phyloP scores from a whole-genome alignment of 2,329 filamentous ascomycete species.

The Huntiella abstrusa region DNA sequence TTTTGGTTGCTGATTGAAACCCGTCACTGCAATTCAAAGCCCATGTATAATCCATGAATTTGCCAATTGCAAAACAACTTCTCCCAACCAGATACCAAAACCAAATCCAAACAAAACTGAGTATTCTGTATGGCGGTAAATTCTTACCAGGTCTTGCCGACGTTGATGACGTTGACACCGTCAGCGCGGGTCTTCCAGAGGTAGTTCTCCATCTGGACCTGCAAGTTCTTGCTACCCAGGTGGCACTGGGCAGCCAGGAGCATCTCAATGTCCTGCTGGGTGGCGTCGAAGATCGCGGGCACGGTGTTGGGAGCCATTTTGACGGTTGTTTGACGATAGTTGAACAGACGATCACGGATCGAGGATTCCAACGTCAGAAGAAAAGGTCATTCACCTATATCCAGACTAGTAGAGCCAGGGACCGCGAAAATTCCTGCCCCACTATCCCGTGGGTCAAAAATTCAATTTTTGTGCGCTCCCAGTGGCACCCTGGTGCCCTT shows the following conservation, averaged over 20 bases:
- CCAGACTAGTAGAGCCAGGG: conserved; percentile 19
- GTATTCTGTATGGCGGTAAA: neutral
- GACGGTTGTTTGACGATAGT: conserved; percentile 27
- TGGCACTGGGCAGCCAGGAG: conserved; percentile 93
- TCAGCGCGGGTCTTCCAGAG: conserved; percentile 99
- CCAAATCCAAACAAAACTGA: neutral
- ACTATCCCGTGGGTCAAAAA: conserved; percentile 1
- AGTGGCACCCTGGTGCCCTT: conserved; percentile 10
- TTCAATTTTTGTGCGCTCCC: conserved; percentile 11
- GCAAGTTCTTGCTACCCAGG: conserved; percentile 96
- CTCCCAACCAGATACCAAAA: no score
- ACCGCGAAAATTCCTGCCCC: neutral
- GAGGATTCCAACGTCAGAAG: conserved; percentile 16
- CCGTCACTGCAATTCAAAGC: no score
- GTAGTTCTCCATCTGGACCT: conserved; percentile 99
- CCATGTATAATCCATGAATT: no score
- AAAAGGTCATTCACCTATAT: conserved; percentile 15
- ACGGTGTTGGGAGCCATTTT: conserved; percentile 94
- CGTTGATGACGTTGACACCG: conserved; percentile 97
- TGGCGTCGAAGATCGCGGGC: conserved; percentile 89
- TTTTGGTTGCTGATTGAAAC: no score
- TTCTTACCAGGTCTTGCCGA: conserved; percentile 96
- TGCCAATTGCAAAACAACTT: no score
- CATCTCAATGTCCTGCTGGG: conserved; percentile 97
- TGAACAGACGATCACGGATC: conserved; percentile 15